These are phyloP conservation scores for Spirogloea muscicola DNA, from an alignment of 139 green algal genomes.

Conservation along the genomic window DNA sequence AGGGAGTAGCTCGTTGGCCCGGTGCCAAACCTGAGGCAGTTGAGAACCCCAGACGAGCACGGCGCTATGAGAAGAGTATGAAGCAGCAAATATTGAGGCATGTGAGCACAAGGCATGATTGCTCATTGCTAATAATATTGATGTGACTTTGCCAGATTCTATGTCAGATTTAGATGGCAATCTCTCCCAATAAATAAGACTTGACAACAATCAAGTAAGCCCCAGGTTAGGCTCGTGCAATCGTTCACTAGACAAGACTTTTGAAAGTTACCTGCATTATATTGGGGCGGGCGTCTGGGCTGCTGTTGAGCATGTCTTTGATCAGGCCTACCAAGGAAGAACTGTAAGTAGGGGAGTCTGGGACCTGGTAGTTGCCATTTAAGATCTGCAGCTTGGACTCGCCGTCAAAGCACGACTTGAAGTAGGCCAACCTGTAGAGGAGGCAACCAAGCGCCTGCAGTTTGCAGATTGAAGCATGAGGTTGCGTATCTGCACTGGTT, in stretches of 20 bases:
- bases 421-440: conserved; percentile 41
- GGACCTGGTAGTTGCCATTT: conserved; percentile 49
- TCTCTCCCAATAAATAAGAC: not conserved
- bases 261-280: conserved; percentile 22
- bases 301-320: conserved; percentile 17
- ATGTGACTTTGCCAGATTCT: not conserved
- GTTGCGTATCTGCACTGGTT: not conserved
- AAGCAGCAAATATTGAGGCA: conserved; percentile 1
- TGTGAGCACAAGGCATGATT: not conserved
- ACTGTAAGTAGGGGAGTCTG: conserved; percentile 35
- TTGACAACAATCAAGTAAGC: not conserved
- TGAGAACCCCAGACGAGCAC: not conserved
- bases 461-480: not conserved
- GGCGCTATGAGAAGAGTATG: not conserved
- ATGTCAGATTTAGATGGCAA: not conserved
- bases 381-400: conserved; percentile 51
- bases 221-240: not conserved
- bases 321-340: conserved; percentile 23
- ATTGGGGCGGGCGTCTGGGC: conserved; percentile 18
- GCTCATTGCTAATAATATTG: not conserved
- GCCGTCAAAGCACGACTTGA: conserved; percentile 39
- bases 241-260: not conserved
- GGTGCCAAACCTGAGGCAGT: conserved; percentile 15
- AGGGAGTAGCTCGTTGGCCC: conserved; percentile 25
- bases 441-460: conserved; percentile 43